phyloP scores from a whole-genome alignment of 2,329 filamentous ascomycete species.

The Diaporthe caulivora region DNA sequence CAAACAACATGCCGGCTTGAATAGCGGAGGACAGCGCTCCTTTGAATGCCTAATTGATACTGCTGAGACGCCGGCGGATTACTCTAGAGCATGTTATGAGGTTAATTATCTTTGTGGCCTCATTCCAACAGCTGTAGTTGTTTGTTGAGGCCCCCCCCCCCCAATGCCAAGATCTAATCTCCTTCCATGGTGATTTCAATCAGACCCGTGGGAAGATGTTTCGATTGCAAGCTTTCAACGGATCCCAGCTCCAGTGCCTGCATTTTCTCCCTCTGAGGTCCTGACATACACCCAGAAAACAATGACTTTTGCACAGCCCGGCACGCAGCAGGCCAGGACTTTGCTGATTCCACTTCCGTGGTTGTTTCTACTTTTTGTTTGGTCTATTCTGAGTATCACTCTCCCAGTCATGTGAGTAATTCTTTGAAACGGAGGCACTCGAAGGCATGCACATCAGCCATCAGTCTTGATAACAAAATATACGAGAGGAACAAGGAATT shows the following conservation, averaged over 20 bases:
- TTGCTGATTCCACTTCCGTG: fast-evolving
- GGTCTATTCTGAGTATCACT: too few relatives aligned
- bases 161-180: background rate
- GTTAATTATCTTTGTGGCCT: background rate
- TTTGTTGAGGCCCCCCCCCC: background rate
- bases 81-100: background rate
- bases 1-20: background rate
- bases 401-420: too few relatives aligned
- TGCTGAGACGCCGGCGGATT: background rate
- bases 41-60: too few relatives aligned
- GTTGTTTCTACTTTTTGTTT: too few relatives aligned
- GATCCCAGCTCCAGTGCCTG: background rate
- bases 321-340: background rate
- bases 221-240: background rate
- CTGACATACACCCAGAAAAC: background rate
- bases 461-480: background rate
- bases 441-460: too few relatives aligned
- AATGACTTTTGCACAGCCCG: background rate
- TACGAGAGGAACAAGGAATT: too few relatives aligned
- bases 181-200: background rate
- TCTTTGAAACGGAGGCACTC: background rate
- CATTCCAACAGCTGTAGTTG: too few relatives aligned
- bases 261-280: background rate
- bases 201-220: background rate
- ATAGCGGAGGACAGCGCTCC: background rate